Evolutionary conservation across 164 flowering plant species (phyloP), one percentile per base, ranked within the genome.

Genomic region (Macadamia integrifolia): DNA sequence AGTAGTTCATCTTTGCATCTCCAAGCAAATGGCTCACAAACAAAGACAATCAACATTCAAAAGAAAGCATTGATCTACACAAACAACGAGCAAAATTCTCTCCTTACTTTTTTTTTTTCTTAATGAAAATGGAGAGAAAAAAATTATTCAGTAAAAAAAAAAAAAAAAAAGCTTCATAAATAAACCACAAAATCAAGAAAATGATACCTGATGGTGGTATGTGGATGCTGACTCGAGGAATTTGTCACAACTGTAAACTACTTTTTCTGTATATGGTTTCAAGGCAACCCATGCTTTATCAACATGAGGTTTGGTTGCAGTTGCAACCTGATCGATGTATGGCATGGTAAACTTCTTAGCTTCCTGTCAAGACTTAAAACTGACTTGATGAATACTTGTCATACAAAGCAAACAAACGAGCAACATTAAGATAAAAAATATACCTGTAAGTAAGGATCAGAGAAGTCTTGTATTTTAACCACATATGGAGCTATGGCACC

Each of bases 381-480:
- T 31, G 2, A 40, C 50, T 35, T 35, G 3, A 61, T 50, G 15
- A 55, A 70, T 44, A 17, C 48, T 58, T 64, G 18, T 30, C 5
- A 15, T 44, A 35, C n/a, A 9, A 30, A 66, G 23, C 50, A 32
- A 18, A 30, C 5, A 65, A 49, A 59, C 3, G 17, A 69, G 15
- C 9, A 53, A 35, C 11, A 4, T 28, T 0, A 18, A 62, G 57
- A 18, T 58, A 12, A 32, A n/a, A 53, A 49, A 35, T 29, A 50
- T 80, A 90, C 98, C 97, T 88, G 87, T 72, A 69, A 82, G 71
- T 90, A 87, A 52, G 99, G 98, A 80, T 82, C 81, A 17, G 79
- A 82, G 70, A 83, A 17, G 71, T 95, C 86, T 68, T 82, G 90
- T 3, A 70, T 85, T 80, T 76, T 88, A 69, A 79, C 66, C 28